Evolutionary conservation across 495 filamentous ascomycete species (phyloP).

Genomic region (Darksidea phi): DNA sequence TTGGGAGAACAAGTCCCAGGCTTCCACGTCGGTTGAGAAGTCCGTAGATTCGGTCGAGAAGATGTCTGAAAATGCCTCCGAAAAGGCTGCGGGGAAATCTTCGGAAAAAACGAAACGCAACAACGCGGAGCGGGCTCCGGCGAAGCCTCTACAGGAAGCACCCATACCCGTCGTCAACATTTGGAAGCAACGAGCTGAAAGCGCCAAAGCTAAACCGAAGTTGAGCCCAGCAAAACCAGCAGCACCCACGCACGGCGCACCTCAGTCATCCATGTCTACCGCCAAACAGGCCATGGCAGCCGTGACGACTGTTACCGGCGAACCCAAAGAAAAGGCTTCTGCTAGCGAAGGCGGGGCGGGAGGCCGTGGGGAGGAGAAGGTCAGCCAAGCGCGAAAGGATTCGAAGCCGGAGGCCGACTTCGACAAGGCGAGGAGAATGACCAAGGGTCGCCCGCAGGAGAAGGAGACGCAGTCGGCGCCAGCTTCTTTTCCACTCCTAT

Average conservation of each 20-base stretch:
- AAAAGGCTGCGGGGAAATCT: constrained; percentile 49
- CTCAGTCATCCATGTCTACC: not conserved
- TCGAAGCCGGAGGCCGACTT: constrained; percentile 20
- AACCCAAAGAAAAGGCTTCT: constrained; percentile 34
- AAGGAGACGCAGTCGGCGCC: constrained; percentile 54
- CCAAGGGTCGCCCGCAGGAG: constrained; percentile 51
- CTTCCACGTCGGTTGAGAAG: constrained; percentile 47
- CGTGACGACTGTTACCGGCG: constrained; percentile 21
- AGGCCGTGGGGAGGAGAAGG: constrained; percentile 46
- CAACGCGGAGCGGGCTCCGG: constrained; percentile 48
- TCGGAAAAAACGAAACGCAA: constrained; percentile 49
- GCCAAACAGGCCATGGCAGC: constrained; percentile 38
- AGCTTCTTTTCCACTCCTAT: constrained; percentile 52
- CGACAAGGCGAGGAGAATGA: constrained; percentile 37
- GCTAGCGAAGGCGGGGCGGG: constrained; percentile 32
- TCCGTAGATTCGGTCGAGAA: constrained; percentile 30
- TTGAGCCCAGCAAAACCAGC: constrained; percentile 8
- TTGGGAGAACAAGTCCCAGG: constrained; percentile 67
- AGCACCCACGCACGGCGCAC: constrained; percentile 11
- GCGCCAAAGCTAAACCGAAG: constrained; percentile 60
- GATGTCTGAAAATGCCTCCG: constrained; percentile 43
- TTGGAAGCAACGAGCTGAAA: constrained; percentile 76
- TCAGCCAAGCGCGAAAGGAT: constrained; percentile 37
- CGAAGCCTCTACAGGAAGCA: constrained; percentile 73
- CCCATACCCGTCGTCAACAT: constrained; percentile 78